Evolutionary conservation across 2,329 filamentous ascomycete species (phyloP).

Genomic region (Trichoderma lentiforme): DNA sequence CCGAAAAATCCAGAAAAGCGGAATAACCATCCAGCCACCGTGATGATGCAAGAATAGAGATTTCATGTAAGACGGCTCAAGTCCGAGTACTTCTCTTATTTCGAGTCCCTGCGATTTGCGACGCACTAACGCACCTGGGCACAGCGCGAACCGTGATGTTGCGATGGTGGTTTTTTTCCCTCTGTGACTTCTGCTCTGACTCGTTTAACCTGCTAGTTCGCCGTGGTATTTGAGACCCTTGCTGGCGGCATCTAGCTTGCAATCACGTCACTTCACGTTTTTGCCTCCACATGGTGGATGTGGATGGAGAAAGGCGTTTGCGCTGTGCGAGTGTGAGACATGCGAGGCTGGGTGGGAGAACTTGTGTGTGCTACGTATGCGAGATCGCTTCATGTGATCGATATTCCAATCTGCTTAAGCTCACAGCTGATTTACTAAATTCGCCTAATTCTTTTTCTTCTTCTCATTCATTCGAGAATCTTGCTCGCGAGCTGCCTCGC

Average conservation of each 20-base stretch:
- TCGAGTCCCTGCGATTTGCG: background rate
- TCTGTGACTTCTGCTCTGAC: background rate
- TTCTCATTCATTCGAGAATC: background rate
- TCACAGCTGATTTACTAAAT: background rate
- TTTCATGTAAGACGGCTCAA: background rate
- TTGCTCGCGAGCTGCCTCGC: background rate
- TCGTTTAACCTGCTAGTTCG: background rate
- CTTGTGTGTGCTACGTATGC: background rate
- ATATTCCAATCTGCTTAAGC: background rate
- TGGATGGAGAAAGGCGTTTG: background rate
- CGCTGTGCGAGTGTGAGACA: background rate
- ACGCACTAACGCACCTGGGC: conserved; percentile 16
- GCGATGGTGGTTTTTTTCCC: background rate
- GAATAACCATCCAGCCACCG: conserved; percentile 1
- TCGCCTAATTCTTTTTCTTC: background rate
- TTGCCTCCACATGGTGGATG: conserved; percentile 13
- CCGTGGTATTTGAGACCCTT: background rate
- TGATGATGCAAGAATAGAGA: conserved; percentile 17
- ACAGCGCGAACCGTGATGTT: conserved; percentile 14
- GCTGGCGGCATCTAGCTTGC: background rate
- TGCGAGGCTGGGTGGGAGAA: background rate
- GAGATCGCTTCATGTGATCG: background rate
- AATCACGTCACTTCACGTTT: conserved; percentile 19
- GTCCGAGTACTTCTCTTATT: background rate
- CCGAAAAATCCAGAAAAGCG: background rate